These are phyloP conservation scores for Nothophytophthora sp. DNA, from an alignment of 352 stramenopile genomes.

Conservation along the genomic window DNA sequence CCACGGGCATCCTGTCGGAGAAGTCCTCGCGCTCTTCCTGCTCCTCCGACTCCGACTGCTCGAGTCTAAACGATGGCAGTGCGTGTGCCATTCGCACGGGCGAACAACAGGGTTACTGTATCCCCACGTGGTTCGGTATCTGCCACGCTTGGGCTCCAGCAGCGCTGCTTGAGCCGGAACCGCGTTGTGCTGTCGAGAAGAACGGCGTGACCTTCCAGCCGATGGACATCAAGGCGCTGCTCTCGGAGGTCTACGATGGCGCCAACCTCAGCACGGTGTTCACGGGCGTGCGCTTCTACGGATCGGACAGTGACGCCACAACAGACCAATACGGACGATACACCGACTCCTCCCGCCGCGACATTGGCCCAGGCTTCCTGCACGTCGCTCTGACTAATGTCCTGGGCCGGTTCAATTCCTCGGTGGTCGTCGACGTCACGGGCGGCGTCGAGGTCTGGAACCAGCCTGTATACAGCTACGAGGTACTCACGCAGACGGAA, in stretches of 20 bases:
- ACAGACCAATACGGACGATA: conserved; percentile 43
- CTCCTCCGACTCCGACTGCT: conserved; percentile 18
- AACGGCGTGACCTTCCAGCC: conserved; percentile 38
- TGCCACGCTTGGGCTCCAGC: conserved; percentile 37
- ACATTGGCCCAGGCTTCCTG: conserved; percentile 37
- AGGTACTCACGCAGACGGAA: conserved; percentile 19
- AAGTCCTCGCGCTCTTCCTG: conserved; percentile 12
- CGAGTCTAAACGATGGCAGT: conserved; percentile 8
- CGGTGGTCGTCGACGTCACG: conserved; percentile 38
- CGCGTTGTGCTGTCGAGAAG: conserved; percentile 21
- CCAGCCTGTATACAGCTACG: conserved; percentile 44
- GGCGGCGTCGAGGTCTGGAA: conserved; percentile 43
- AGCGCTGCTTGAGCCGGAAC: conserved; percentile 28
- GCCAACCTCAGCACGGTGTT: conserved; percentile 23
- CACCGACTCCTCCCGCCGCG: conserved; percentile 28
- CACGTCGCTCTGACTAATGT: conserved; percentile 40
- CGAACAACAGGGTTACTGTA: conserved; percentile 29
- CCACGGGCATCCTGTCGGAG: conserved; percentile 20
- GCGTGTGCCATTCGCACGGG: conserved; percentile 20
- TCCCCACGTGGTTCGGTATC: conserved; percentile 33
- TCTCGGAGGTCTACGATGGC: conserved; percentile 32
- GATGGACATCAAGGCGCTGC: conserved; percentile 38
- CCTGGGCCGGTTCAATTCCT: conserved; percentile 26
- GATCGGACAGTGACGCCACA: conserved; percentile 1
- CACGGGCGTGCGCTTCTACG: conserved; percentile 28